These are phyloP conservation scores for Cutaneotrichosporon dermatis DNA, from an alignment of 1,284 basidiomycete species.

Conservation along the genomic window DNA sequence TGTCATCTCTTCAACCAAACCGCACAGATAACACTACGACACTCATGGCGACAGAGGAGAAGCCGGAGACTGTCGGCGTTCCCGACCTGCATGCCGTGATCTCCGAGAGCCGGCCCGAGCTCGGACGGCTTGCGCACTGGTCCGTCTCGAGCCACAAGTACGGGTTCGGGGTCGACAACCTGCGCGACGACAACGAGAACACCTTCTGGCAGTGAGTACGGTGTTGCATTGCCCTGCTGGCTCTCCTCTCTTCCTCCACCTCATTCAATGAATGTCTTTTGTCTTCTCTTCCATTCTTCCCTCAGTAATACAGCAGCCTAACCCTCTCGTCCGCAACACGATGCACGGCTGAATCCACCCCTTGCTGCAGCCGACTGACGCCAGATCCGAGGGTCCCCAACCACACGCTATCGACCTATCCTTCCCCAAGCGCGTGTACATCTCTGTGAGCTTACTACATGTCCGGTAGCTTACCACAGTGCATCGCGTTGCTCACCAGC, in stretches of 20 bases:
- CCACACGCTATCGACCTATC: conserved; percentile 94
- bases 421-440: conserved; percentile 82
- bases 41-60: background rate
- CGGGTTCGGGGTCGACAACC: conserved; percentile 88
- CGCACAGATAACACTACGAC: too few species aligned
- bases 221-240: too few species aligned
- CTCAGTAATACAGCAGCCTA: too few species aligned
- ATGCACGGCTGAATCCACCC: too few species aligned
- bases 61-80: background rate
- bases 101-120: conserved; percentile 23
- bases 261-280: too few species aligned
- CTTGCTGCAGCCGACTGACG: conserved; percentile 4
- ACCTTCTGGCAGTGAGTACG: conserved; percentile 99
- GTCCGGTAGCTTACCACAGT: conserved; percentile 62
- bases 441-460: conserved; percentile 60
- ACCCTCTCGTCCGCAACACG: too few species aligned
- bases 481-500: conserved; percentile 84
- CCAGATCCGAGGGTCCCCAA: conserved; percentile 92
- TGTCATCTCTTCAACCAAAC: too few species aligned
- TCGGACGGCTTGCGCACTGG: conserved; percentile 73
- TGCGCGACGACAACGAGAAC: conserved; percentile 79
- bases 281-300: too few species aligned
- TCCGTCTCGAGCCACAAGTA: conserved; percentile 96
- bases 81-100: background rate
- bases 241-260: too few species aligned